These are phyloP conservation scores for Saccharomycopsis babjevae DNA, from an alignment of 805 yeast genomes.

Conservation along the genomic window DNA sequence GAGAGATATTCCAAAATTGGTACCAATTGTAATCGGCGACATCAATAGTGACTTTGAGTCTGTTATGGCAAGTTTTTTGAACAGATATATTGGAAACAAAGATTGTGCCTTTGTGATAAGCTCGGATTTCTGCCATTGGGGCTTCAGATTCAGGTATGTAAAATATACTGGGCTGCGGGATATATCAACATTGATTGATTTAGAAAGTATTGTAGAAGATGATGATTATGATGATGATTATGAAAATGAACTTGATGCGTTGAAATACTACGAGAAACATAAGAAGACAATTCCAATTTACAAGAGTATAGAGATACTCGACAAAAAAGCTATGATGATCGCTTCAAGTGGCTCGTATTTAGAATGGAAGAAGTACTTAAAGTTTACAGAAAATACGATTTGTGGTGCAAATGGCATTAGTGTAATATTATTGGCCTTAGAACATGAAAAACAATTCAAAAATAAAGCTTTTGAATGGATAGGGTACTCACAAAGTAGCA, in stretches of 20 bases:
- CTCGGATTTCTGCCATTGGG: conserved; percentile 97
- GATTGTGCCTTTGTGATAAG: conserved; percentile 66
- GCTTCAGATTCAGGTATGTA: conserved; percentile 50
- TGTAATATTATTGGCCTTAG: conserved; percentile 47
- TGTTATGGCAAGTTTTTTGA: conserved; percentile 26
- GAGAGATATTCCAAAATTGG: conserved; percentile 36
- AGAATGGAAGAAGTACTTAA: conserved; percentile 59
- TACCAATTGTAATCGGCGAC: conserved; percentile 76
- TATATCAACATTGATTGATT: conserved; percentile 18
- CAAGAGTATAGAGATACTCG: conserved; percentile 66
- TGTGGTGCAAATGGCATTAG: conserved; percentile 86
- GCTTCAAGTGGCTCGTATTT: conserved; percentile 44
- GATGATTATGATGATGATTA: conserved; percentile 2
- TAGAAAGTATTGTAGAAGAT: conserved; percentile 18
- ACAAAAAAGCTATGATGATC: conserved; percentile 57
- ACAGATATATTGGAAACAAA: conserved; percentile 43
- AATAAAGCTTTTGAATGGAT: conserved; percentile 47
- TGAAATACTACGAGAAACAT: conserved; percentile 7
- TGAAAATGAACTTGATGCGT: neutral
- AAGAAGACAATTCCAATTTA: conserved; percentile 39
- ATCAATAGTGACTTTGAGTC: conserved; percentile 36
- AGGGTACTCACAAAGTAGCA: conserved; percentile 69
- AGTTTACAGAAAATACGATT: conserved; percentile 71
- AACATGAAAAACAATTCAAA: conserved; percentile 22
- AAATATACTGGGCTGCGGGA: conserved; percentile 30